These are phyloP conservation scores for Vararia minispora DNA, from an alignment of 768 basidiomycete genomes.

Conservation along the genomic window DNA sequence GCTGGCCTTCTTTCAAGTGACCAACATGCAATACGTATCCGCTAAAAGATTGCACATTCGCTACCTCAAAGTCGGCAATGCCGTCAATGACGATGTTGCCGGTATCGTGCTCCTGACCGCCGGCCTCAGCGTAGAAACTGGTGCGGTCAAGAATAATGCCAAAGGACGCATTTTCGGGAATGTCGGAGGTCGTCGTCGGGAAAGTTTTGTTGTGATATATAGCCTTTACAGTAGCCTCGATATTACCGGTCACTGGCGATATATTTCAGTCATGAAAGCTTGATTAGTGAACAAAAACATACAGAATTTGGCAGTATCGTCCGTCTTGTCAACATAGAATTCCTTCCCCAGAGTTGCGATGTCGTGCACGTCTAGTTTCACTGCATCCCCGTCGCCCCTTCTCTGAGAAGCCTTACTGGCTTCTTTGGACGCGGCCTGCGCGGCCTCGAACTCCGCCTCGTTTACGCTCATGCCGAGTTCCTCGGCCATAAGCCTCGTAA, in stretches of 20 bases:
- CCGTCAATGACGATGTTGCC: constrained; percentile 92
- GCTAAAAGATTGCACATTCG: constrained; percentile 87
- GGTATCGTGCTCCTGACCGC: constrained; percentile 95
- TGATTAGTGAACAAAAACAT: constrained; percentile 19
- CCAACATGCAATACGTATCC: constrained; percentile 96
- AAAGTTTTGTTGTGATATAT: constrained; percentile 81
- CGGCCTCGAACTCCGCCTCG: constrained; percentile 80
- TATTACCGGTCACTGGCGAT: constrained; percentile 60
- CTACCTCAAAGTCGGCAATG: constrained; percentile 84
- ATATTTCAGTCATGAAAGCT: not conserved
- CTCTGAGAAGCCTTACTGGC: constrained; percentile 81
- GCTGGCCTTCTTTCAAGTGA: constrained; percentile 74
- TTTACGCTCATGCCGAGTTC: constrained; percentile 80
- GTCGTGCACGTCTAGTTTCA: constrained; percentile 95
- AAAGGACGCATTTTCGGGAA: constrained; percentile 59
- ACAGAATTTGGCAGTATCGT: constrained; percentile 91
- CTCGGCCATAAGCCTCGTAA: constrained; percentile 95
- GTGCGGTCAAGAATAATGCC: constrained; percentile 87
- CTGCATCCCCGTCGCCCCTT: constrained; percentile 50
- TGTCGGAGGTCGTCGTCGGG: constrained; percentile 47
- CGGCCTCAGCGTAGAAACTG: constrained; percentile 95
- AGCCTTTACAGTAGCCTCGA: constrained; percentile 63
- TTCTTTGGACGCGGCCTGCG: constrained; percentile 80
- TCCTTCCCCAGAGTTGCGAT: constrained; percentile 79
- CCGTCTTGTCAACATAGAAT: constrained; percentile 71